A percentile compares a stretch with the other conserved stretches of the same genome.
Conservation (phyloP, 2,329 filamentous ascomycete genomes). For the Aspergillus jensenii region DNA sequence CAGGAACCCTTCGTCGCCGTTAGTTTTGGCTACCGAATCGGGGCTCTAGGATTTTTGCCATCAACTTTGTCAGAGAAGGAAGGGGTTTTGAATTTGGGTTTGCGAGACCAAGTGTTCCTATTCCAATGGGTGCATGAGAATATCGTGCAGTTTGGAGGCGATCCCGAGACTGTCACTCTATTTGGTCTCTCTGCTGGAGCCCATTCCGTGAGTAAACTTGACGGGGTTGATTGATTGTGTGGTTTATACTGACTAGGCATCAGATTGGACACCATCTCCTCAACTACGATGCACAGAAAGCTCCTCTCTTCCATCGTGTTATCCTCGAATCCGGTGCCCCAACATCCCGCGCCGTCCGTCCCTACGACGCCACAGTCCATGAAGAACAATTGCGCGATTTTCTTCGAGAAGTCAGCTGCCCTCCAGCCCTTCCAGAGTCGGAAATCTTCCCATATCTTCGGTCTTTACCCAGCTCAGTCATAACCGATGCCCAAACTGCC, state of each 20-base stretch:
- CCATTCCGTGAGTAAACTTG: conserved; percentile 17
- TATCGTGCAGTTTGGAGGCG: conserved; percentile 8
- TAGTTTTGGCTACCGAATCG: conserved; percentile 47
- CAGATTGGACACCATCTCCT: conserved; percentile 70
- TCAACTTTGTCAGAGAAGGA: conserved; percentile 2
- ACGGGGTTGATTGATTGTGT: too few species aligned
- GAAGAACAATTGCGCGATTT: conserved; percentile 48
- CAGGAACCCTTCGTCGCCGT: conserved; percentile 46
- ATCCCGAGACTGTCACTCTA: conserved; percentile 6
- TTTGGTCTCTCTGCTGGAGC: conserved; percentile 13
- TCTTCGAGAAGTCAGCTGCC: conserved; percentile 36
- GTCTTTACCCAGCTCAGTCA: conserved; percentile 32
- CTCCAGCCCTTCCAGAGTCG: conserved; percentile 20
- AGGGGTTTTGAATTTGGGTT: conserved; percentile 9
- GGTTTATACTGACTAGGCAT: background rate
- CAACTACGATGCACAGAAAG: conserved; percentile 33
- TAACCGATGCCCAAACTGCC: conserved; percentile 42
- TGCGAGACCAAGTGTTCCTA: conserved; percentile 34
- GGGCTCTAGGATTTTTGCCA: conserved; percentile 60
- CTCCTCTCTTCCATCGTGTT: conserved; percentile 46
- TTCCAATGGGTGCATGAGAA: conserved; percentile 24
- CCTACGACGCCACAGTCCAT: conserved; percentile 42
- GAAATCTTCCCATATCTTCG: conserved; percentile 45
- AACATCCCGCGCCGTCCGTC: conserved; percentile 48
- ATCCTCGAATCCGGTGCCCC: conserved; percentile 50